phyloP scores from a whole-genome alignment of 2,329 filamentous ascomycete genomes.

The Fusarium bulbicola region DNA sequence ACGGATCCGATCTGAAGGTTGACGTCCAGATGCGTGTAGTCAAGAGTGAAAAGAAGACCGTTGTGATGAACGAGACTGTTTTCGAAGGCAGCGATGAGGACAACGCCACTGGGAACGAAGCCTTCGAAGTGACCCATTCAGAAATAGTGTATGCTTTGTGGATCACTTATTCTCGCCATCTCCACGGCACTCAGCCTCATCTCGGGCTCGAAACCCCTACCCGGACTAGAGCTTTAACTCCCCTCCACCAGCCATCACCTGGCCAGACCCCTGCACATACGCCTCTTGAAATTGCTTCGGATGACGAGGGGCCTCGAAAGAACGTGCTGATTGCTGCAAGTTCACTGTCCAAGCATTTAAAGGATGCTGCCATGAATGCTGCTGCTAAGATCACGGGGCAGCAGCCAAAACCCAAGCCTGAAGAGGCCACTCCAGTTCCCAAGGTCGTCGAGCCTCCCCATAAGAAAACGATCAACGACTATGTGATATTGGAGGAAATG shows the following conservation, averaged over 20 bases:
- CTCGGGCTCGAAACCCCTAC: conserved; percentile 70
- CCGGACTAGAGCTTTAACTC: conserved; percentile 72
- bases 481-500: conserved; percentile 96
- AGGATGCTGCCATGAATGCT: conserved; percentile 64
- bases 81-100: conserved; percentile 68
- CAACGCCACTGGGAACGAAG: conserved; percentile 53
- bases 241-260: conserved; percentile 80
- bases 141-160: conserved; percentile 95
- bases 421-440: conserved; percentile 47
- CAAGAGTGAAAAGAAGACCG: conserved; percentile 78
- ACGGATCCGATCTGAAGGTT: conserved; percentile 90
- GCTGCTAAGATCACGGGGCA: conserved; percentile 62
- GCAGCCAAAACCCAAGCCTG: conserved; percentile 44
- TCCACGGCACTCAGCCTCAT: conserved; percentile 76
- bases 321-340: conserved; percentile 54
- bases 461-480: conserved; percentile 91
- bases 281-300: conserved; percentile 65
- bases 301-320: conserved; percentile 57
- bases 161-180: conserved; percentile 94
- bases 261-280: conserved; percentile 72
- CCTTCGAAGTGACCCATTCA: conserved; percentile 62
- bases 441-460: conserved; percentile 51
- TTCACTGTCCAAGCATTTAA: conserved; percentile 65
- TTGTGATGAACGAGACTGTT: conserved; percentile 70
- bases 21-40: conserved; percentile 98